Percentiles rank a stretch among this genome's conserved stretches.
Evolutionary conservation across 192 early-diverging fungal species (phyloP).

Genomic region (Podila minutissima): DNA sequence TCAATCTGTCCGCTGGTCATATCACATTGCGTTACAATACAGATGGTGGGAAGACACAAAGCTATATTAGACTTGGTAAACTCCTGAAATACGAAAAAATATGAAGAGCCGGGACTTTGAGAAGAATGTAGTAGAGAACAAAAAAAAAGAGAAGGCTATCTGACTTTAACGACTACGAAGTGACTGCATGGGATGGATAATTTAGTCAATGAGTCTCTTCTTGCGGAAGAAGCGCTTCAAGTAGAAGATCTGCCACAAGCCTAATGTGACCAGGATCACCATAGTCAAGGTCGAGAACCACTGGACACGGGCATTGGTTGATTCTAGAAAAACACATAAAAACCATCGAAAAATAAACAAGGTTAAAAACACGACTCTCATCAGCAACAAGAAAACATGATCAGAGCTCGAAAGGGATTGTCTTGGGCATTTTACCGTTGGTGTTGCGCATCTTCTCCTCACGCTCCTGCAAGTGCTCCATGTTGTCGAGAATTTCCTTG

Average conservation of each 20-base stretch:
- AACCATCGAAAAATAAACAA: not conserved
- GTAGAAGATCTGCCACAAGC: constrained; percentile 91
- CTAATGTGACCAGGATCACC: constrained; percentile 74
- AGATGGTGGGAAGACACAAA: no score
- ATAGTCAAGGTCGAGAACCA: constrained; percentile 84
- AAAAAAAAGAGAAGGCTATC: not conserved
- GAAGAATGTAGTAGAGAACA: not conserved
- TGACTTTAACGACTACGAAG: not conserved
- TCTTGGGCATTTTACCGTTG: constrained; percentile 68
- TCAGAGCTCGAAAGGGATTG: not conserved
- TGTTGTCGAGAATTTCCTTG: constrained; percentile 83
- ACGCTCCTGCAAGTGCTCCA: constrained; percentile 84
- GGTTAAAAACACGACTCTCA: not conserved
- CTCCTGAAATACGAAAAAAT: no score
- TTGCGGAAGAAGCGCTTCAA: constrained; percentile 88
- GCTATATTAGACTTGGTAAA: no score
- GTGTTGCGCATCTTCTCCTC: constrained; percentile 89
- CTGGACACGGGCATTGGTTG: constrained; percentile 89
- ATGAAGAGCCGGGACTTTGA: no score
- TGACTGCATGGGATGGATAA: not conserved
- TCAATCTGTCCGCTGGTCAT: no score
- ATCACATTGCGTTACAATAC: no score
- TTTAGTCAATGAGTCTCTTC: constrained; percentile 87
- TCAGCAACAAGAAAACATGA: not conserved
- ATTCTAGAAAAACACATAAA: constrained; percentile 67